Evolutionary conservation across 1,139 yeast species (phyloP).

Genomic region (Debaryomycetaceae sp.): DNA sequence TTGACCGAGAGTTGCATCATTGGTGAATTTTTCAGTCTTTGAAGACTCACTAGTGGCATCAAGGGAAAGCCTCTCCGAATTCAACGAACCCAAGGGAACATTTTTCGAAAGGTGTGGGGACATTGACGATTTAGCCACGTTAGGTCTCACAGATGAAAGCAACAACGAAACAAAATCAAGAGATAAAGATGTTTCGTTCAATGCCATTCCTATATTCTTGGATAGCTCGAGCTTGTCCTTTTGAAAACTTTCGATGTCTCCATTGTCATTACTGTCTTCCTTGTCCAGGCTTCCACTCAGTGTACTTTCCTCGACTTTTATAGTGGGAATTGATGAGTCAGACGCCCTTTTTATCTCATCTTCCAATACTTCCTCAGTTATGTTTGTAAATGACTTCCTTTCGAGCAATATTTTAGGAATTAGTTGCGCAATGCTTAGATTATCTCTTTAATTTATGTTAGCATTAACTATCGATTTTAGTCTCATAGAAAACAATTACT

Average conservation of each 20-base stretch:
- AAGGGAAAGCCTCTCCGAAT: slow-evolving; percentile 53
- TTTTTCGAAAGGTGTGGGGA: slow-evolving; percentile 80
- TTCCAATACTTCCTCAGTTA: slow-evolving; percentile 55
- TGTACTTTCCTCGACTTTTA: slow-evolving; percentile 4
- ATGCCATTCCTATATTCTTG: slow-evolving; percentile 59
- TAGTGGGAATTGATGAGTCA: slow-evolving; percentile 5
- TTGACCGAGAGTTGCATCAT: slow-evolving; percentile 52
- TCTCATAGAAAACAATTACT: slow-evolving; percentile 11
- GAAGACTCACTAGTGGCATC: slow-evolving; percentile 19
- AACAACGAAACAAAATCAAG: slow-evolving; percentile 83
- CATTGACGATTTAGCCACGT: slow-evolving; percentile 82
- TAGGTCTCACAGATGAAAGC: slow-evolving; percentile 78
- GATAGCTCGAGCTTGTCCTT: slow-evolving; percentile 56
- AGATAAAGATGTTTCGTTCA: slow-evolving; percentile 85
- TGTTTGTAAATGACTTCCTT: slow-evolving; percentile 37
- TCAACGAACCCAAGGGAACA: slow-evolving; percentile 77
- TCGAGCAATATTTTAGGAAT: slow-evolving; percentile 41
- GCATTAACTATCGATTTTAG: slow-evolving; percentile 5
- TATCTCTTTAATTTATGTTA: slow-evolving; percentile 27
- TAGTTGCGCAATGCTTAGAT: slow-evolving; percentile 35
- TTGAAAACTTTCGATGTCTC: slow-evolving; percentile 47
- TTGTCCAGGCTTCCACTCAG: slow-evolving; percentile 6
- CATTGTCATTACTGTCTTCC: slow-evolving; percentile 6
- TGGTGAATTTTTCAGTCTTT: slow-evolving; percentile 17
- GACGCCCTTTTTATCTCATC: slow-evolving; percentile 16